Percentiles rank a stretch among this genome's conserved stretches.
Evolutionary conservation across 2,329 filamentous ascomycete genomes (phyloP).

Genomic region (Aureobasidium melanogenum): DNA sequence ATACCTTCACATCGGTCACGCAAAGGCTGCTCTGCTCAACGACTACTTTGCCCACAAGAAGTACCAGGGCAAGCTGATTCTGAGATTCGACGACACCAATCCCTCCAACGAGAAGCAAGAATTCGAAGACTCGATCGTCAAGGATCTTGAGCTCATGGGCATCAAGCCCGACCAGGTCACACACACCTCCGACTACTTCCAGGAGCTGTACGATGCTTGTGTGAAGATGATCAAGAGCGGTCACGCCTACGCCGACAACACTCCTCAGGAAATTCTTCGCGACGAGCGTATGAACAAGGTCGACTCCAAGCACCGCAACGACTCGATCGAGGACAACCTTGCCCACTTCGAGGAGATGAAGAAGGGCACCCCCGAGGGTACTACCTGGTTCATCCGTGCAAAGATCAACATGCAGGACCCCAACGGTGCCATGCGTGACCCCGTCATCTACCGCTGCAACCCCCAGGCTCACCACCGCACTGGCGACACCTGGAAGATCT

Average conservation of each 20-base stretch:
- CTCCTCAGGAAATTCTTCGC: conserved; percentile 77
- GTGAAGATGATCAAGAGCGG: conserved; percentile 75
- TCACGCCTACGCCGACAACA: conserved; percentile 86
- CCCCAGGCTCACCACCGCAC: conserved; percentile 62
- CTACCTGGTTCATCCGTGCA: conserved; percentile 79
- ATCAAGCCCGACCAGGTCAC: conserved; percentile 80
- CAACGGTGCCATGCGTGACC: conserved; percentile 90
- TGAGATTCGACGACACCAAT: conserved; percentile 96
- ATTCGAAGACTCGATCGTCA: conserved; percentile 85
- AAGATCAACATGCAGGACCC: conserved; percentile 83
- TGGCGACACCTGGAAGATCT: conserved; percentile 68
- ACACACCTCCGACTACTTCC: conserved; percentile 93
- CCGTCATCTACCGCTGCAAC: conserved; percentile 95
- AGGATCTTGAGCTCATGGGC: conserved; percentile 85
- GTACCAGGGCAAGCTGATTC: conserved; percentile 81
- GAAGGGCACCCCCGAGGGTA: conserved; percentile 64
- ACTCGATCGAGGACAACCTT: conserved; percentile 70
- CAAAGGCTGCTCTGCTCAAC: conserved; percentile 86
- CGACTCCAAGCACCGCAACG: conserved; percentile 68
- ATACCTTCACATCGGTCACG: conserved; percentile 91
- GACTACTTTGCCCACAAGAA: conserved; percentile 95
- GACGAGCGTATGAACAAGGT: conserved; percentile 74
- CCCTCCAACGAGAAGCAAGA: conserved; percentile 96
- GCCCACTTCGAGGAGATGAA: conserved; percentile 87
- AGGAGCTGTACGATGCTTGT: conserved; percentile 79